Conservation (phyloP, 148 eudicot species). For the Camellia granthamiana region DNA sequence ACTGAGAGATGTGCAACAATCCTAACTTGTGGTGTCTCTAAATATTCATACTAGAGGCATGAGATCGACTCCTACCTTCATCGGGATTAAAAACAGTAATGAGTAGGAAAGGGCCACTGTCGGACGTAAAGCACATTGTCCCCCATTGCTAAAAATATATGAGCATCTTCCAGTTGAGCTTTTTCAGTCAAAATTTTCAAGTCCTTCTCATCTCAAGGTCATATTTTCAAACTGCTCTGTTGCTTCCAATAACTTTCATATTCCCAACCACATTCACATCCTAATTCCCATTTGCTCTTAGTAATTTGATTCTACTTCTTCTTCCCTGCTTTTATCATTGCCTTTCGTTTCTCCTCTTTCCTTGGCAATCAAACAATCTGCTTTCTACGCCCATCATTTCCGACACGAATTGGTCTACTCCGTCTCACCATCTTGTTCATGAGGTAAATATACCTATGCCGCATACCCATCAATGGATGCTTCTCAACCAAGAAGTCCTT, state of each 20-base stretch:
- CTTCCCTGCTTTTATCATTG: neutral
- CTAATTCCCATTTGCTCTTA: neutral
- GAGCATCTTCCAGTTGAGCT: neutral
- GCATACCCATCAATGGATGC: slow-evolving; percentile 70
- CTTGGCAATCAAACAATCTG: slow-evolving; percentile 11
- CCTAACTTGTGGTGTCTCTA: neutral
- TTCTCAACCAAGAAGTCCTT: slow-evolving; percentile 52
- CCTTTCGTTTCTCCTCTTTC: slow-evolving; percentile 4
- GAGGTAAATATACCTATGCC: slow-evolving; percentile 58
- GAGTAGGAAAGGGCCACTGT: neutral
- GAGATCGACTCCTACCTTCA: neutral
- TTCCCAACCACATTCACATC: neutral
- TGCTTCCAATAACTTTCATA: neutral
- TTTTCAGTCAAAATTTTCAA: neutral
- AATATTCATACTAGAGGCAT: neutral
- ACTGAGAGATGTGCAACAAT: neutral
- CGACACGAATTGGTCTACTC: slow-evolving; percentile 21
- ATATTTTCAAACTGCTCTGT: neutral
- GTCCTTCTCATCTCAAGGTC: neutral
- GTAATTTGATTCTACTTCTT: neutral
- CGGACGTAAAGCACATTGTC: neutral
- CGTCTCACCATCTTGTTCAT: slow-evolving; percentile 54
- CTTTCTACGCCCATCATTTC: slow-evolving; percentile 13
- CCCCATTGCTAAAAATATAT: neutral
- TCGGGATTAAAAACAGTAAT: neutral